Evolutionary conservation across 2,329 filamentous ascomycete genomes (phyloP).

Genomic region (Ilyonectria mors-panacis): DNA sequence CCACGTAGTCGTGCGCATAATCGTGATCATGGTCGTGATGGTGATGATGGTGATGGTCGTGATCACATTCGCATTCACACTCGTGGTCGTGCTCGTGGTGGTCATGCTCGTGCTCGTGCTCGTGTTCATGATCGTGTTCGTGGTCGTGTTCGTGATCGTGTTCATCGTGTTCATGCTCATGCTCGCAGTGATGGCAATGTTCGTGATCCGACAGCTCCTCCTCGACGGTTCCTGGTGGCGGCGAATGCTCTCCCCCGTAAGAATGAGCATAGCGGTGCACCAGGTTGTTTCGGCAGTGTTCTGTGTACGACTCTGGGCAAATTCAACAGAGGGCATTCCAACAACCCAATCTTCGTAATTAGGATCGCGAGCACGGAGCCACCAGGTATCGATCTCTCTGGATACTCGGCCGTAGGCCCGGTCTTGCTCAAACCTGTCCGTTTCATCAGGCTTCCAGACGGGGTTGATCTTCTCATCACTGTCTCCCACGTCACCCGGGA

Average conservation of each 20-base stretch:
- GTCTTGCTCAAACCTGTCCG: conserved; percentile 73
- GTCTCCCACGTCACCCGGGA: conserved; percentile 52
- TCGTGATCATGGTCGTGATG: conserved; percentile 56
- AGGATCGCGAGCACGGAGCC: conserved; percentile 72
- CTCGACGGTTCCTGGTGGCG: conserved; percentile 54
- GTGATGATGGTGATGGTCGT: conserved; percentile 51
- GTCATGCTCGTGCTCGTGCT: conserved; percentile 58
- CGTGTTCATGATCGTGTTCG: conserved; percentile 50
- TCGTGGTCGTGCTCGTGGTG: conserved; percentile 48
- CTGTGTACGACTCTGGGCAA: conserved; percentile 70
- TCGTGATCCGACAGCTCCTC: conserved; percentile 57
- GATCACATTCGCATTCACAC: conserved; percentile 42
- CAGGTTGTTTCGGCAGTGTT: conserved; percentile 72
- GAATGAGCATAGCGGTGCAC: conserved; percentile 68
- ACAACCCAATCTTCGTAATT: conserved; percentile 73
- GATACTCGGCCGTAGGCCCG: conserved; percentile 73
- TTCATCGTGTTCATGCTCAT: conserved; percentile 28
- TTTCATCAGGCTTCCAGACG: conserved; percentile 66
- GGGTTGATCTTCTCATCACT: conserved; percentile 63
- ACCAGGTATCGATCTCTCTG: conserved; percentile 76
- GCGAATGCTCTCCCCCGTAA: conserved; percentile 60
- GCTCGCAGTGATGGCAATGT: conserved; percentile 54
- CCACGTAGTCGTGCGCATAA: conserved; percentile 61
- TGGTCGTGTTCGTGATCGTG: conserved; percentile 35
- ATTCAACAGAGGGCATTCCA: conserved; percentile 72